A percentile compares a stretch with the other conserved stretches of the same genome.
These are phyloP conservation scores for Pseudozyma pruni DNA, from an alignment of 1,284 basidiomycete genomes.

Conservation along the genomic window DNA sequence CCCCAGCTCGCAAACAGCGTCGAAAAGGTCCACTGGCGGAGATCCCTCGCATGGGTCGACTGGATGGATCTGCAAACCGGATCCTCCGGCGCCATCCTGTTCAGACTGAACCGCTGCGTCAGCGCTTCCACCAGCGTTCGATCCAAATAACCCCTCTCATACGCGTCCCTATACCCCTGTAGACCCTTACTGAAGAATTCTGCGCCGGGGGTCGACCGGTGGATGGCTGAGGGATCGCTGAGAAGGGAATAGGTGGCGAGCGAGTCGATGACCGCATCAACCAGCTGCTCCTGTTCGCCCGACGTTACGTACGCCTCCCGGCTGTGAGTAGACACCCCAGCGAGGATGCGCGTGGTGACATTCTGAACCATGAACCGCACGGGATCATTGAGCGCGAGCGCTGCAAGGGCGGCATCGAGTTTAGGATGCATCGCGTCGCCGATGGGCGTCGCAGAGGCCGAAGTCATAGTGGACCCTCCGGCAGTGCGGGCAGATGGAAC, in stretches of 20 bases:
- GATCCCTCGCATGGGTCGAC: constrained; percentile 33
- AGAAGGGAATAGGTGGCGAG: constrained; percentile 56
- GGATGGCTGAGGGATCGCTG: constrained; percentile 31
- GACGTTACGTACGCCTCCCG: constrained; percentile 39
- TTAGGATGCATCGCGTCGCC: constrained; percentile 35
- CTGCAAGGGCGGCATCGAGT: constrained; percentile 30
- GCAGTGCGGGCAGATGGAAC: constrained; percentile 7
- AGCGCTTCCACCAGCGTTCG: constrained; percentile 36
- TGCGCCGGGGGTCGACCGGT: constrained; percentile 35
- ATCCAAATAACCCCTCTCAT: constrained; percentile 31
- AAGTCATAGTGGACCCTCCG: constrained; percentile 25
- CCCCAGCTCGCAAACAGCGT: constrained; percentile 56
- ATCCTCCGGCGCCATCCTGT: constrained; percentile 47
- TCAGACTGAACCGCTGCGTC: constrained; percentile 33
- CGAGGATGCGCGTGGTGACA: constrained; percentile 41
- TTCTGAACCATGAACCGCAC: constrained; percentile 53
- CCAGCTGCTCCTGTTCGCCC: constrained; percentile 42
- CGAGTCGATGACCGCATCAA: constrained; percentile 56
- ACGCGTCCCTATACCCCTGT: constrained; percentile 40
- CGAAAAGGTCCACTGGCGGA: constrained; percentile 45
- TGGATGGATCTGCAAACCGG: constrained; percentile 51
- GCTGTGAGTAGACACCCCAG: constrained; percentile 18
- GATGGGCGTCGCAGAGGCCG: constrained; percentile 48
- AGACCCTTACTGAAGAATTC: constrained; percentile 40
- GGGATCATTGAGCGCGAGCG: constrained; percentile 44